These are phyloP conservation scores for Populus deltoides DNA, from an alignment of 345 rosid species.

Conservation along the genomic window DNA sequence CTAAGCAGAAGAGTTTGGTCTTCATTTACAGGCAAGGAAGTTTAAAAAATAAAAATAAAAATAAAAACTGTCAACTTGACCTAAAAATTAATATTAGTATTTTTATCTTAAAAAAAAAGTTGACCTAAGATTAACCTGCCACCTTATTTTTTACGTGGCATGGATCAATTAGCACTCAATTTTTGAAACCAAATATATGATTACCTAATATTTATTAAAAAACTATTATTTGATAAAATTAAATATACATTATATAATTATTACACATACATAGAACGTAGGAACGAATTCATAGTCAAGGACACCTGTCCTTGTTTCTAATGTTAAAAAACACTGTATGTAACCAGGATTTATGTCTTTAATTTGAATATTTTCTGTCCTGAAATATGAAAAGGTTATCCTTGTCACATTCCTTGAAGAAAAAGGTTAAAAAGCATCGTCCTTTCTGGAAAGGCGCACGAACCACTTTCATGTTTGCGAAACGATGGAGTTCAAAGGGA, in stretches of 20 bases:
- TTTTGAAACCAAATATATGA: neutral
- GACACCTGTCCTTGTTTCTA: neutral
- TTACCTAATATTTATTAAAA: neutral
- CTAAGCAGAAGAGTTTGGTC: neutral
- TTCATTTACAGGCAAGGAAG: neutral
- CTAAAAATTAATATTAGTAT: neutral
- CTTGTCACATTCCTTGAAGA: neutral
- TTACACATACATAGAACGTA: neutral
- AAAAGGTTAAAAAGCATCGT: neutral
- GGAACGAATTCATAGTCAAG: neutral
- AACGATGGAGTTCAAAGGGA: neutral
- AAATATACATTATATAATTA: neutral
- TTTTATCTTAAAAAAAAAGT: neutral
- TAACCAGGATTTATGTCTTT: neutral
- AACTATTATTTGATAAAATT: neutral
- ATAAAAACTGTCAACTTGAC: neutral
- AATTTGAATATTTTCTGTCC: neutral
- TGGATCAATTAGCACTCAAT: neutral
- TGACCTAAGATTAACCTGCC: neutral
- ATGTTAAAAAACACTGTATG: neutral
- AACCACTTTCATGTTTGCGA: neutral
- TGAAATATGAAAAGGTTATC: neutral
- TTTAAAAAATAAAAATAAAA: neutral
- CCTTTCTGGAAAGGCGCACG: neutral
- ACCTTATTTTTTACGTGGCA: neutral